A percentile compares a stretch with the other conserved stretches of the same genome.
These are phyloP conservation scores for Samsoniella hepiali DNA, from an alignment of 2,329 filamentous ascomycete genomes.

Conservation along the genomic window DNA sequence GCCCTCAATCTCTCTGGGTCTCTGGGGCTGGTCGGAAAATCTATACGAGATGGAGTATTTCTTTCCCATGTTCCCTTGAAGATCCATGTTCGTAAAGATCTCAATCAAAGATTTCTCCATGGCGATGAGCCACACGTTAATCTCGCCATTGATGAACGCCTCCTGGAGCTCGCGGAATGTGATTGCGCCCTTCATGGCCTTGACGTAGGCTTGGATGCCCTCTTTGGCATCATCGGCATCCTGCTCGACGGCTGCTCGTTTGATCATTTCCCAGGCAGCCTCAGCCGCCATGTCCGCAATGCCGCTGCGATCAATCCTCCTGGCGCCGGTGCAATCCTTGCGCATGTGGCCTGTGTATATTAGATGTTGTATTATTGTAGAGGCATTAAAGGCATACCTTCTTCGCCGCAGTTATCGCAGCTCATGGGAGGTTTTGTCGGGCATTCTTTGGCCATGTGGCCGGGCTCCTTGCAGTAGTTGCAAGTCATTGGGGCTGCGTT, in stretches of 20 bases:
- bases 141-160: slow-evolving; percentile 51
- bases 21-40: slow-evolving; percentile 53
- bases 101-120: slow-evolving; percentile 53
- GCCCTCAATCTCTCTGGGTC: slow-evolving; percentile 54
- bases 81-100: slow-evolving; percentile 67
- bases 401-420: slow-evolving; percentile 61
- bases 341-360: slow-evolving; percentile 50
- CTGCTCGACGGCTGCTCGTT: slow-evolving; percentile 46
- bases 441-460: slow-evolving; percentile 59
- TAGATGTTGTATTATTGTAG: slow-evolving; percentile 8
- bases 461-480: slow-evolving; percentile 47
- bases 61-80: slow-evolving; percentile 65
- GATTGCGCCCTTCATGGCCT: slow-evolving; percentile 50
- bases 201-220: slow-evolving; percentile 58
- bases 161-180: slow-evolving; percentile 61
- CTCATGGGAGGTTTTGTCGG: slow-evolving; percentile 53
- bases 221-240: slow-evolving; percentile 64
- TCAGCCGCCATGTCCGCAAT: slow-evolving; percentile 50
- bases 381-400: slow-evolving; percentile 42
- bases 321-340: slow-evolving; percentile 55
- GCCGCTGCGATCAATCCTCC: slow-evolving; percentile 53
- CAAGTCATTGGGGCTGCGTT: slow-evolving; percentile 35
- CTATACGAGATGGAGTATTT: slow-evolving; percentile 64
- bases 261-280: slow-evolving; percentile 56
- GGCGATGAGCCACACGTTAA: slow-evolving; percentile 61